phyloP scores from a whole-genome alignment of 1,139 yeast genomes.

The Magnusiomyces suaveolens region DNA sequence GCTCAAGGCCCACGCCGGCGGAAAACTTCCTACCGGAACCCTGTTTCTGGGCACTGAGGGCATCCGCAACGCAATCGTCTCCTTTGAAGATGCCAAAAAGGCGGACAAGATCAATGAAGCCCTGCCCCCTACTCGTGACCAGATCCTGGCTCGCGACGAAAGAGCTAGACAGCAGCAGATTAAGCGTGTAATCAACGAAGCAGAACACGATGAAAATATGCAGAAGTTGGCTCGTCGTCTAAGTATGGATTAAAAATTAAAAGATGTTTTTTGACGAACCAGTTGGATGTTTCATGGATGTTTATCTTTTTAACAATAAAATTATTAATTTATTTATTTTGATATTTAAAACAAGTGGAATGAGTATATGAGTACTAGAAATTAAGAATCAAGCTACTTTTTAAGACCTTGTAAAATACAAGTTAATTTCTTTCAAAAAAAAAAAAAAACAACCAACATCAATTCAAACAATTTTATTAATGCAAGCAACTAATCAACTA shows the following conservation, averaged over 20 bases:
- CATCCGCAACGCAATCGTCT: constrained; percentile 53
- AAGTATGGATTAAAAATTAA: constrained; percentile 18
- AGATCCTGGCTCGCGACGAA: constrained; percentile 40
- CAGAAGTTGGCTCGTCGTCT: constrained; percentile 31
- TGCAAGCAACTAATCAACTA: no score
- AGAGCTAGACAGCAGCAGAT: constrained; percentile 38
- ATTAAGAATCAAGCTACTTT: no score
- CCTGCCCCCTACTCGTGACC: constrained; percentile 72
- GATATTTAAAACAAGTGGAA: no score
- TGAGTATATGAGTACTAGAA: no score
- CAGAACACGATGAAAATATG: constrained; percentile 30
- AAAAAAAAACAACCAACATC: no score
- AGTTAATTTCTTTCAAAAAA: no score
- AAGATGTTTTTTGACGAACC: no score
- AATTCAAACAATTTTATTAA: no score
- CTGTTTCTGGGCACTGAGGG: constrained; percentile 78
- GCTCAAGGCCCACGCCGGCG: constrained; percentile 59
- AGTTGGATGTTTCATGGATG: no score
- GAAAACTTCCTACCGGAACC: constrained; percentile 79
- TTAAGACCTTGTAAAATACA: no score
- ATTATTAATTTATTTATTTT: no score
- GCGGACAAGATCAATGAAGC: constrained; percentile 83
- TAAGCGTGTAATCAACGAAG: constrained; percentile 39
- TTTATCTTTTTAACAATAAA: no score
- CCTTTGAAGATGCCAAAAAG: constrained; percentile 75